A percentile compares a stretch with the other conserved stretches of the same genome.
Conservation (phyloP, 2,329 filamentous ascomycete species). For the Apiospora sp. region DNA sequence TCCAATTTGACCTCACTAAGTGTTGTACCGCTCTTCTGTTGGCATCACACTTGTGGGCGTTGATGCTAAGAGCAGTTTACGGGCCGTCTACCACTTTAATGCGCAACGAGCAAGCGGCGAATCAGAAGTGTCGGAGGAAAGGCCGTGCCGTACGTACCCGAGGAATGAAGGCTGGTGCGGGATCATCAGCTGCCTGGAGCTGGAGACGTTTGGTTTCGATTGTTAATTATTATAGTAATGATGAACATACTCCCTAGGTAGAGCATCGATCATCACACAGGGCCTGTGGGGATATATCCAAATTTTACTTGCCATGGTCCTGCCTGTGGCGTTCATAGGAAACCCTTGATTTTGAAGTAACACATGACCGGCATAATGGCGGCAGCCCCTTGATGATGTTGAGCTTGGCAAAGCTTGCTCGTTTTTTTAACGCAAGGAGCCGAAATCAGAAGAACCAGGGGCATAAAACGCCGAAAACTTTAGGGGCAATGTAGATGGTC, state of each 20-base stretch:
- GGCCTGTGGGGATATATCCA: neutral
- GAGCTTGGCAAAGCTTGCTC: neutral
- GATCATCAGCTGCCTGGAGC: neutral
- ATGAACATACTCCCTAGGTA: neutral
- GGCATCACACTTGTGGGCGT: neutral
- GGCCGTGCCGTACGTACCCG: neutral
- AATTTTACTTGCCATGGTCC: neutral
- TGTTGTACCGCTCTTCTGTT: neutral
- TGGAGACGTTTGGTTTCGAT: constrained; percentile 2
- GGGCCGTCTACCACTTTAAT: neutral
- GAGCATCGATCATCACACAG: neutral
- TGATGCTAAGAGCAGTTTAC: neutral
- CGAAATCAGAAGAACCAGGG: neutral
- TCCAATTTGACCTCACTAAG: neutral
- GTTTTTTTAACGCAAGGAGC: neutral
- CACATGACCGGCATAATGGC: neutral
- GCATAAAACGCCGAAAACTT: neutral
- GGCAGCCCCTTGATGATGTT: neutral
- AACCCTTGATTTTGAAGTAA: neutral
- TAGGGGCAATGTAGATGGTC: neutral
- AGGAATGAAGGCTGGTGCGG: neutral
- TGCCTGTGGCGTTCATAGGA: neutral
- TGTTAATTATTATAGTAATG: neutral
- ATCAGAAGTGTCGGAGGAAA: neutral
- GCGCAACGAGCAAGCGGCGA: neutral